Conservation (phyloP, 192 early-diverging fungal species). For the Coemansia sp. region DNA sequence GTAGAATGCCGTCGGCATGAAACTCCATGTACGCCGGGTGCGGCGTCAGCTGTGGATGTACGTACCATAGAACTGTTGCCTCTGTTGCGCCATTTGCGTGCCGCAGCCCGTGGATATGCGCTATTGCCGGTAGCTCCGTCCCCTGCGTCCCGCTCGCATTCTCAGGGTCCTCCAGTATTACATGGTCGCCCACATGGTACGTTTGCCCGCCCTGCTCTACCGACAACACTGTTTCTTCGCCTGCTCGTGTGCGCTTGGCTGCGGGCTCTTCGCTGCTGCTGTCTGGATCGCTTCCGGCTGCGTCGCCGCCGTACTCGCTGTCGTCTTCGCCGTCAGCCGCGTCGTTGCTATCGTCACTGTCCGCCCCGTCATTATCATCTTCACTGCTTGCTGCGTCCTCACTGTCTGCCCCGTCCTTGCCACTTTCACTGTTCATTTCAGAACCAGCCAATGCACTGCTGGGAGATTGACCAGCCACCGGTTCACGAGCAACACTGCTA, state of each 20-base stretch:
- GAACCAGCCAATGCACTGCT: background rate
- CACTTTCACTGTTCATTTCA: background rate
- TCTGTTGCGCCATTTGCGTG: background rate
- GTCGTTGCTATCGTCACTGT: too few relatives aligned
- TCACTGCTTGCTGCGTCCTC: background rate
- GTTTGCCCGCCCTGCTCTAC: constrained; percentile 28
- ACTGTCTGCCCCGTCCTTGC: background rate
- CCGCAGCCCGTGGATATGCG: constrained; percentile 38
- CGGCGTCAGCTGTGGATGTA: constrained; percentile 31
- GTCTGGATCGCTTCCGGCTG: background rate
- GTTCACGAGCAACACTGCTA: constrained; percentile 4
- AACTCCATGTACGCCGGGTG: constrained; percentile 48
- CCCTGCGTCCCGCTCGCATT: constrained; percentile 32
- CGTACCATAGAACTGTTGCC: constrained; percentile 31
- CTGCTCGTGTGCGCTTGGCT: constrained; percentile 10
- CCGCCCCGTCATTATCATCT: background rate
- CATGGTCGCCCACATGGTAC: constrained; percentile 48
- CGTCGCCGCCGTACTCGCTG: background rate
- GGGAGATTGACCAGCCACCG: constrained; percentile 2
- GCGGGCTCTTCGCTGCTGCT: constrained; percentile 8
- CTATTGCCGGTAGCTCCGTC: constrained; percentile 23
- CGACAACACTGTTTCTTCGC: background rate
- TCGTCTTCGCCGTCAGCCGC: background rate
- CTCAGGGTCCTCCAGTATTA: constrained; percentile 28
- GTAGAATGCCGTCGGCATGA: constrained; percentile 32